phyloP scores from a whole-genome alignment of 1,139 yeast species.

The Hansenula anomala region DNA sequence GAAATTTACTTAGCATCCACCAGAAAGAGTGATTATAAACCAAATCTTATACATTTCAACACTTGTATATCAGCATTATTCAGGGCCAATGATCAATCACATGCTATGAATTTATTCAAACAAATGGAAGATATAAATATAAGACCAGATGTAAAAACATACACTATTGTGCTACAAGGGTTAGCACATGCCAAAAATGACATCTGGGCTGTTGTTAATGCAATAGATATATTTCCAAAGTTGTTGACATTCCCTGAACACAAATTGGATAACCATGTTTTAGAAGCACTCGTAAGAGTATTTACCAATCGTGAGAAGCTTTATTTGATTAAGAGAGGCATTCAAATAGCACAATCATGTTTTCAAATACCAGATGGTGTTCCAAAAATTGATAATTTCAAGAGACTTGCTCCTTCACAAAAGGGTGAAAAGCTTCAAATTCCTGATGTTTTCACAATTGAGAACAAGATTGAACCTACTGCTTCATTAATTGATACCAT shows the following conservation, averaged over 20 bases:
- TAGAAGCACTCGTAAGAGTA: slow-evolving; percentile 12
- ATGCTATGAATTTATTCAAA: slow-evolving; percentile 19
- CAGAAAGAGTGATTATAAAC: neutral
- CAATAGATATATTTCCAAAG: slow-evolving; percentile 9
- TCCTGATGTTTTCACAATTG: slow-evolving; percentile 4
- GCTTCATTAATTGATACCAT: slow-evolving; percentile 14
- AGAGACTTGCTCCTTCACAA: neutral
- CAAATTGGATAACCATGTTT: slow-evolving; percentile 13
- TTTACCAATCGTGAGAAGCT: slow-evolving; percentile 10
- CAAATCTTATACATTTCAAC: slow-evolving; percentile 28
- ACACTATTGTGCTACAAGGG: slow-evolving; percentile 28
- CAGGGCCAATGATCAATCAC: slow-evolving; percentile 24
- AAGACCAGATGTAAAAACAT: slow-evolving; percentile 27
- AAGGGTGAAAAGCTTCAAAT: slow-evolving; percentile 3
- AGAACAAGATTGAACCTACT: slow-evolving; percentile 14
- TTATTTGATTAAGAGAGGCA: slow-evolving; percentile 14
- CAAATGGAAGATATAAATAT: slow-evolving; percentile 12
- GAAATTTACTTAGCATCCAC: too few relatives aligned
- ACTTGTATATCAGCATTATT: slow-evolving; percentile 29
- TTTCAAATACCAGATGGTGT: slow-evolving; percentile 10
- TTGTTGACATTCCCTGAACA: slow-evolving; percentile 10
- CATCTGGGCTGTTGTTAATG: slow-evolving; percentile 6
- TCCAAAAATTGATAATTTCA: neutral
- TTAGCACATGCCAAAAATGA: slow-evolving; percentile 14
- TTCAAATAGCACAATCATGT: slow-evolving; percentile 11